Evolutionary conservation across 805 yeast genomes (phyloP).

Genomic region (Cyberlindnera lachancei): DNA sequence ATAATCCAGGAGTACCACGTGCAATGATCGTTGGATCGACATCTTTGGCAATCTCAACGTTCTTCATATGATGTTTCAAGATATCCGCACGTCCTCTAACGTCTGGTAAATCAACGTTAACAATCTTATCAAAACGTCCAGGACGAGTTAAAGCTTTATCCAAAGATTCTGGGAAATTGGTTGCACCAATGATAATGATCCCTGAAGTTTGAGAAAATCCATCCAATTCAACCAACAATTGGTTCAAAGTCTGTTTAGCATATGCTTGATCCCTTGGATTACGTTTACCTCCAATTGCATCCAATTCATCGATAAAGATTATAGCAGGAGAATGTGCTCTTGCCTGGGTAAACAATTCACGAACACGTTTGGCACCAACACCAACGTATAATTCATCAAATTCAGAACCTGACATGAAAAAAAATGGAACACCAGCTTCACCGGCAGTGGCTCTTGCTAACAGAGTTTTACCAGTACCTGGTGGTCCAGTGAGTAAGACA

Average conservation of each 20-base stretch:
- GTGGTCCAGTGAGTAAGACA: constrained; percentile 94
- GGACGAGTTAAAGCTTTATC: constrained; percentile 98
- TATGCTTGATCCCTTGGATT: constrained; percentile 97
- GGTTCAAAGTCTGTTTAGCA: constrained; percentile 95
- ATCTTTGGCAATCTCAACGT: constrained; percentile 75
- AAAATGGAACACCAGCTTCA: constrained; percentile 97
- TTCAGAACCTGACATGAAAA: constrained; percentile 97
- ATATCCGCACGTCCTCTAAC: constrained; percentile 96
- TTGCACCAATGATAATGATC: constrained; percentile 94
- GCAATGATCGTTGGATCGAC: constrained; percentile 90
- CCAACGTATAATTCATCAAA: constrained; percentile 98
- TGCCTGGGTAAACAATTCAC: constrained; percentile 91
- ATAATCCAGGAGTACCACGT: constrained; percentile 94
- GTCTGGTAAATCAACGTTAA: constrained; percentile 92
- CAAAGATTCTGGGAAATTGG: constrained; percentile 94
- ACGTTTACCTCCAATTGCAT: constrained; percentile 97
- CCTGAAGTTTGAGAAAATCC: constrained; percentile 92
- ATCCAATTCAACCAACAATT: constrained; percentile 89
- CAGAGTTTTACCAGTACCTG: constrained; percentile 97
- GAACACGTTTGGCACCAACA: constrained; percentile 96
- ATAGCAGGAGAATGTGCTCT: constrained; percentile 95
- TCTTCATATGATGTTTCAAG: constrained; percentile 82
- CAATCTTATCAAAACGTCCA: constrained; percentile 95
- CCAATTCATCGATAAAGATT: constrained; percentile 94
- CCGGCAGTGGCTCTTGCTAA: constrained; percentile 98